These are phyloP conservation scores for Kazachstania sp. DNA, from an alignment of 1,139 yeast genomes.

Conservation along the genomic window DNA sequence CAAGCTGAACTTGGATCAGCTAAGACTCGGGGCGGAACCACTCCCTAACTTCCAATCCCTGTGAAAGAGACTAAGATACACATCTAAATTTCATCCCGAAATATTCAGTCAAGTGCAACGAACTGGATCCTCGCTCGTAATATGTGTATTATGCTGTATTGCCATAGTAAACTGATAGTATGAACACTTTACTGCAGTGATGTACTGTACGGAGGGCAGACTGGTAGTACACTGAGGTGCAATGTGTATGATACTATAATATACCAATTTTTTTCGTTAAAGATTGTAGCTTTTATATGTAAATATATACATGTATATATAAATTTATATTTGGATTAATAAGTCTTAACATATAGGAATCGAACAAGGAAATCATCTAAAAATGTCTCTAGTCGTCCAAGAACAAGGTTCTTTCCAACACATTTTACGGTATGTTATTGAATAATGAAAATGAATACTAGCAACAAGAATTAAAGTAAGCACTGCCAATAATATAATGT, in stretches of 20 bases:
- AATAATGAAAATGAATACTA: neutral
- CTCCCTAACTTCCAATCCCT: too few relatives aligned
- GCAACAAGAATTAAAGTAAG: neutral
- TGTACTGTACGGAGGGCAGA: neutral
- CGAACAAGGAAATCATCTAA: conserved; percentile 3
- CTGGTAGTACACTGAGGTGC: neutral
- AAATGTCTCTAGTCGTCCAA: conserved; percentile 81
- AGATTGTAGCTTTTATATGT: neutral
- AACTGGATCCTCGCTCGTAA: too few relatives aligned
- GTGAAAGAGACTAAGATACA: too few relatives aligned
- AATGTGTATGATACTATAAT: neutral
- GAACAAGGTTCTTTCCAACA: conserved; percentile 99
- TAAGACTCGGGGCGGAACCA: too few relatives aligned
- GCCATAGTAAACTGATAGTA: too few relatives aligned
- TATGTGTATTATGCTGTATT: too few relatives aligned
- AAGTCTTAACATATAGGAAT: neutral
- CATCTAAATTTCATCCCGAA: too few relatives aligned
- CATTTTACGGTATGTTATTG: conserved; percentile 89
- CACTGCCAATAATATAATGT: neutral
- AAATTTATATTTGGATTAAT: neutral
- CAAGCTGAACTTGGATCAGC: too few relatives aligned
- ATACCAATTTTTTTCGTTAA: neutral
- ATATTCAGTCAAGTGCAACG: too few relatives aligned
- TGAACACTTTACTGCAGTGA: neutral
- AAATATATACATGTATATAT: neutral